phyloP scores from a whole-genome alignment of 75 land plant species.

The Sequoia sempervirens region DNA sequence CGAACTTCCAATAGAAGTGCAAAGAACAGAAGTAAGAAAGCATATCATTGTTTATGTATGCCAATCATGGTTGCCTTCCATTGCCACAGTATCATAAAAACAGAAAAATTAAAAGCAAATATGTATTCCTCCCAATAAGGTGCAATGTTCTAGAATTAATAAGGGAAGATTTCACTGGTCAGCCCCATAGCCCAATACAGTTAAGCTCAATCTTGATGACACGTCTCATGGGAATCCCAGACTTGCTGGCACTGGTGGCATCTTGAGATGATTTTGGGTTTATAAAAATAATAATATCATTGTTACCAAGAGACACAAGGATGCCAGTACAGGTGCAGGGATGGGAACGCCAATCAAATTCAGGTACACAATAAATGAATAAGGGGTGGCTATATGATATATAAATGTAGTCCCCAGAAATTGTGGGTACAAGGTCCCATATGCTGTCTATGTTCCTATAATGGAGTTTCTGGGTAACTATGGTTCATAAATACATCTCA shows the following conservation, averaged over 20 bases:
- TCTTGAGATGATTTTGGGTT: background rate
- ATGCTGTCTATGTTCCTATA: too few species aligned
- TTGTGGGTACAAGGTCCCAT: too few species aligned
- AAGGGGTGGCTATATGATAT: too few species aligned
- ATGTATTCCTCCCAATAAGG: background rate
- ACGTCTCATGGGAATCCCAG: background rate
- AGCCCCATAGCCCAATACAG: background rate
- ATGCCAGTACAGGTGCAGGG: too few species aligned
- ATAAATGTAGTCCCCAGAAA: too few species aligned
- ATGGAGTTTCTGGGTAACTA: too few species aligned
- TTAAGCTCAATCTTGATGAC: background rate
- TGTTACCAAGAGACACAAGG: too few species aligned
- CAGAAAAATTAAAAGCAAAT: background rate
- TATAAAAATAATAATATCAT: background rate
- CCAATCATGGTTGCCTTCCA: background rate
- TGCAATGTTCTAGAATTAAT: too few species aligned
- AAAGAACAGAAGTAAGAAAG: background rate
- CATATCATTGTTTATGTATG: background rate
- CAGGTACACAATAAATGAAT: too few species aligned
- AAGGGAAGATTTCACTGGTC: background rate
- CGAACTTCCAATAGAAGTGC: background rate
- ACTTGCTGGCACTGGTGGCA: background rate
- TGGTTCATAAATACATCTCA: too few species aligned
- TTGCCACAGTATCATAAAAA: background rate
- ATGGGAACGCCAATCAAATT: too few species aligned